Percentiles rank a stretch among this genome's conserved stretches.
Conservation (phyloP, 2,329 filamentous ascomycete species). For the Penicillium sp. region DNA sequence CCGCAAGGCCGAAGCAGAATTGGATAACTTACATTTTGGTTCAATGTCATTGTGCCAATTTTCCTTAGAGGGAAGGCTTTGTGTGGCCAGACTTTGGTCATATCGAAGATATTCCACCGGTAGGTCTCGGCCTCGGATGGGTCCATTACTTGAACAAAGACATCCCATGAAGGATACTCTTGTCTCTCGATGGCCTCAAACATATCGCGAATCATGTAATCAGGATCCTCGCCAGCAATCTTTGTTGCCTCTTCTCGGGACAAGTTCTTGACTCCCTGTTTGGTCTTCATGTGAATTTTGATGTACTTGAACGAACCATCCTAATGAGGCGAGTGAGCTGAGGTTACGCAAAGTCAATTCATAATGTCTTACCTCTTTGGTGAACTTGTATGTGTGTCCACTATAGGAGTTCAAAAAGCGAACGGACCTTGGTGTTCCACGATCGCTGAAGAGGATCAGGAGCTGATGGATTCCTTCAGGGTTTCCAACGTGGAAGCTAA, state of each 20-base stretch:
- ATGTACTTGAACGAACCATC: slow-evolving; percentile 63
- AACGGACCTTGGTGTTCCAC: slow-evolving; percentile 61
- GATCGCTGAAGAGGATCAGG: slow-evolving; percentile 62
- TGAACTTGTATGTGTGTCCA: slow-evolving; percentile 51
- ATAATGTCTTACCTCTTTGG: not conserved
- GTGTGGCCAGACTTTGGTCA: slow-evolving; percentile 81
- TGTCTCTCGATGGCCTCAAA: slow-evolving; percentile 69
- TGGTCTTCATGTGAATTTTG: slow-evolving; percentile 52
- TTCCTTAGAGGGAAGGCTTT: slow-evolving; percentile 69
- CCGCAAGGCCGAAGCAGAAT: not conserved
- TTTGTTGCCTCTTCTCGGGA: slow-evolving; percentile 68
- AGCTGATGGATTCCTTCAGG: slow-evolving; percentile 61
- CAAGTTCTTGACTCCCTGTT: slow-evolving; percentile 48
- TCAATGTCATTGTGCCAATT: slow-evolving; percentile 69
- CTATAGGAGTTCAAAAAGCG: slow-evolving; percentile 64
- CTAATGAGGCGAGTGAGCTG: slow-evolving; percentile 1
- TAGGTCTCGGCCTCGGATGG: slow-evolving; percentile 71
- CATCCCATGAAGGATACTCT: slow-evolving; percentile 70
- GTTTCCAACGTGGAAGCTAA: slow-evolving; percentile 52
- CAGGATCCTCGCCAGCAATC: slow-evolving; percentile 68
- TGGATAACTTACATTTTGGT: slow-evolving; percentile 57
- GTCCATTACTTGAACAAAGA: slow-evolving; percentile 71
- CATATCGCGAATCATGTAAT: slow-evolving; percentile 75
- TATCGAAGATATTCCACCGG: slow-evolving; percentile 78
- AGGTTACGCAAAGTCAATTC: not conserved